A percentile compares a stretch with the other conserved stretches of the same genome.
Evolutionary conservation across 805 yeast species (phyloP).

Genomic region (Lachancea fermentati): DNA sequence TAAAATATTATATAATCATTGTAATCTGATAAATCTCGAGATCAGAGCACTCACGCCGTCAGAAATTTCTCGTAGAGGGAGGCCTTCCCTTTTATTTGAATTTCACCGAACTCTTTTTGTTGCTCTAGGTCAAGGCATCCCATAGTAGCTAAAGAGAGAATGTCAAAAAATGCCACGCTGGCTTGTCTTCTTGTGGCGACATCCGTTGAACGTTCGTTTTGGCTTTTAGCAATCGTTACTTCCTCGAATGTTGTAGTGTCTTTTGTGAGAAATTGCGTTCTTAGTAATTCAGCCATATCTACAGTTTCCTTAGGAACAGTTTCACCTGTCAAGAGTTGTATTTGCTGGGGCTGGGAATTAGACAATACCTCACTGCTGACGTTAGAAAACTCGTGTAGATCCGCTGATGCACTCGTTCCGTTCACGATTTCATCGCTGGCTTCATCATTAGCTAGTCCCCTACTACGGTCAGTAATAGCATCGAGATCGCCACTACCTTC

Average conservation of each 20-base stretch:
- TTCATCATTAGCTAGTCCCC: slow-evolving; percentile 7
- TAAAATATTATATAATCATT: not conserved
- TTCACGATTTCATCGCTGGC: slow-evolving; percentile 7
- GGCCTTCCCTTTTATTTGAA: slow-evolving; percentile 45
- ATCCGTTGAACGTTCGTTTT: not conserved
- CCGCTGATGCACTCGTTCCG: slow-evolving; percentile 10
- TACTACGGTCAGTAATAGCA: not conserved
- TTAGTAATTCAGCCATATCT: slow-evolving; percentile 25
- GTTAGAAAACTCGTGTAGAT: slow-evolving; percentile 5
- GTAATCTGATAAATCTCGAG: not conserved
- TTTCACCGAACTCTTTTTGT: slow-evolving; percentile 52
- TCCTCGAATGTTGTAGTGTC: slow-evolving; percentile 13
- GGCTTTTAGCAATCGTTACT: slow-evolving; percentile 9
- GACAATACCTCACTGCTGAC: not conserved
- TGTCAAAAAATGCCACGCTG: slow-evolving; percentile 59
- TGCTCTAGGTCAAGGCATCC: slow-evolving; percentile 65
- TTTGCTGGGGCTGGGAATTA: not conserved
- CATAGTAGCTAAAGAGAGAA: slow-evolving; percentile 73
- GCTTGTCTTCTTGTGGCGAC: slow-evolving; percentile 22
- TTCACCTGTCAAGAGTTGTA: slow-evolving; percentile 9
- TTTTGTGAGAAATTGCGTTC: slow-evolving; percentile 15
- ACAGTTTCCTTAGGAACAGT: slow-evolving; percentile 24
- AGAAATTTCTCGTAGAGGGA: slow-evolving; percentile 31
- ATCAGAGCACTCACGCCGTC: slow-evolving; percentile 13
- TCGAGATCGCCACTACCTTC: slow-evolving; percentile 2